phyloP scores from a whole-genome alignment of 192 early-diverging fungal species.

The Spizellomyces punctatus region DNA sequence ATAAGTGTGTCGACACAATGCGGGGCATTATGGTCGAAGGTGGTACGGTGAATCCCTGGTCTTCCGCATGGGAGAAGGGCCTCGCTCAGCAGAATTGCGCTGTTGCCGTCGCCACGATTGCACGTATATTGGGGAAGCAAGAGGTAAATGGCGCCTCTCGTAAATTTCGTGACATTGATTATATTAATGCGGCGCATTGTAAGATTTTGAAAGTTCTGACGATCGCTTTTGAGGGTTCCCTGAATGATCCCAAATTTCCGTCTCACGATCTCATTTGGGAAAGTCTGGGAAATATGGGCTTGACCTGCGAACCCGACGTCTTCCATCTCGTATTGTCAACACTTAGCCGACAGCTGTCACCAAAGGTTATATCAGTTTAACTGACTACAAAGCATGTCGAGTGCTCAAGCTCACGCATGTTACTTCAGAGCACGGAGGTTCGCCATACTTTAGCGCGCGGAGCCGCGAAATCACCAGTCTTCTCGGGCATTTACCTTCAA shows the following conservation, averaged over 20 bases:
- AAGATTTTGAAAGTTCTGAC: conserved; percentile 16
- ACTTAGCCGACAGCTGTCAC: neutral
- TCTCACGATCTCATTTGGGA: conserved; percentile 46
- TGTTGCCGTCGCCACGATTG: conserved; percentile 15
- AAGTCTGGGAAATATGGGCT: conserved; percentile 43
- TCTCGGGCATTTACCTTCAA: conserved; percentile 33
- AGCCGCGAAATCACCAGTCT: conserved; percentile 11
- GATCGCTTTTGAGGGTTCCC: conserved; percentile 9
- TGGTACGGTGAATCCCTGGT: neutral
- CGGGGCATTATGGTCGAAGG: neutral
- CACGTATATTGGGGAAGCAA: neutral
- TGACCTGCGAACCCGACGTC: conserved; percentile 41
- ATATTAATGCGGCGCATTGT: no score
- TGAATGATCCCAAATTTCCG: conserved; percentile 10
- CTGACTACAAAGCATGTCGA: conserved; percentile 1
- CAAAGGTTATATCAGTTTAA: conserved; percentile 34
- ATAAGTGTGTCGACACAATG: neutral
- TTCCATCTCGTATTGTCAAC: conserved; percentile 32
- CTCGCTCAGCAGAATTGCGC: conserved; percentile 20
- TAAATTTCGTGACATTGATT: no score
- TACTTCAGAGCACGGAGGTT: conserved; percentile 9
- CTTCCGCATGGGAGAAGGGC: conserved; percentile 1
- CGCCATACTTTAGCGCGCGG: conserved; percentile 16
- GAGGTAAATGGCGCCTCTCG: neutral
- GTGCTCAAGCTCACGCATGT: neutral